Percentiles rank a stretch among this genome's conserved stretches.
Conservation (phyloP, 2,329 filamentous ascomycete species). For the Ascochyta fabae region DNA sequence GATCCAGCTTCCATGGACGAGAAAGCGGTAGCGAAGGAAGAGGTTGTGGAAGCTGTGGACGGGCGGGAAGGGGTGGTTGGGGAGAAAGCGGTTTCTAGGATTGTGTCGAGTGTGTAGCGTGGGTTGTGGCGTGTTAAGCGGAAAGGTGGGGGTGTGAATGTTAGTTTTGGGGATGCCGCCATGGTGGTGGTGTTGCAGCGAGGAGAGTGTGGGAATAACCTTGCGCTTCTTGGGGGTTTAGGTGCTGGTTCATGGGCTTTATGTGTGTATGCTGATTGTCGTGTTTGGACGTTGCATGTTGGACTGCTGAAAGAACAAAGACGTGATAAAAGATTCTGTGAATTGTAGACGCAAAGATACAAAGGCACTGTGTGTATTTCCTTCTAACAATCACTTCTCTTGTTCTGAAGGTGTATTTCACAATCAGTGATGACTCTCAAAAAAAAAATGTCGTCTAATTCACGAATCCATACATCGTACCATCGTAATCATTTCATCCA, state of each 20-base stretch:
- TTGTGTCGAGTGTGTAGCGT: not conserved
- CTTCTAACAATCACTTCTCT: no score
- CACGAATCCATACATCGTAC: no score
- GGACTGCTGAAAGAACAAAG: no score
- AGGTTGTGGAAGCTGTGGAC: not conserved
- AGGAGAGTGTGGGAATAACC: not conserved
- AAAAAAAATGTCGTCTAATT: no score
- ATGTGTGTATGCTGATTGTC: not conserved
- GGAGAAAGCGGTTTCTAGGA: constrained; percentile 23
- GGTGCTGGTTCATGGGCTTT: not conserved
- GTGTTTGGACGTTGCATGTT: no score
- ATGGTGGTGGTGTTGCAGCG: no score
- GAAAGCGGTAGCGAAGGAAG: not conserved
- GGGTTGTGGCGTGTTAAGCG: not conserved
- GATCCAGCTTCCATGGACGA: not conserved
- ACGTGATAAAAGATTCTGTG: no score
- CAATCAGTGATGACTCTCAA: no score
- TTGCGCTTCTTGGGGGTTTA: not conserved
- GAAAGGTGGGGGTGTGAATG: not conserved
- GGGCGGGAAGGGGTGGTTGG: constrained; percentile 24
- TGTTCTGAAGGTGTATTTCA: no score
- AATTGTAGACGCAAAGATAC: no score
- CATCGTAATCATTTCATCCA: no score
- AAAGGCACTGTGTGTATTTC: no score
- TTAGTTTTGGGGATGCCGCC: not conserved